Evolutionary conservation across 2,329 filamentous ascomycete species (phyloP).

Genomic region (Phialophora verrucosa): DNA sequence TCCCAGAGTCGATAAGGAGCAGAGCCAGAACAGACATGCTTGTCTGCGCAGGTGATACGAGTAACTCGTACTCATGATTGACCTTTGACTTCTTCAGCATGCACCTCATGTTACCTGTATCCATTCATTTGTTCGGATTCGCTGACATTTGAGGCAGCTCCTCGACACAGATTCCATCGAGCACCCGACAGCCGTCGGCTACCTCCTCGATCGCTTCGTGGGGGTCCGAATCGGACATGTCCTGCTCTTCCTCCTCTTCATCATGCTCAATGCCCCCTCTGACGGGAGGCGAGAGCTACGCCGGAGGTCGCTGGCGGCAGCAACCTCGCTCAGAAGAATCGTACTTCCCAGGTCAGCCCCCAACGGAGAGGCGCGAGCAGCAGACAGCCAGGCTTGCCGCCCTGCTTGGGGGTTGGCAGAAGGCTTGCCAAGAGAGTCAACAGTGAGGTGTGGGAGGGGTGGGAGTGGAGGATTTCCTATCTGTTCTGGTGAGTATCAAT

Average conservation of each 20-base stretch:
- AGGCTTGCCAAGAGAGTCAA: background rate
- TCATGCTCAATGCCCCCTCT: background rate
- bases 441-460: background rate
- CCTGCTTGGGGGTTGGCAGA: constrained; percentile 5
- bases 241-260: constrained; percentile 3
- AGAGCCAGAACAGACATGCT: background rate
- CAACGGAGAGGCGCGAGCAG: constrained; percentile 3
- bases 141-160: constrained; percentile 10
- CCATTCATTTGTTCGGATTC: background rate
- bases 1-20: background rate
- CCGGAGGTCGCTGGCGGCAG: background rate
- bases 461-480: constrained; percentile 4
- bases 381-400: background rate
- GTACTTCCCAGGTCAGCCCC: background rate
- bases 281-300: constrained; percentile 4
- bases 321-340: background rate
- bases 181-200: background rate
- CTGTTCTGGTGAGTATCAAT: constrained; percentile 14
- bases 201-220: background rate
- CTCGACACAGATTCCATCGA: background rate
- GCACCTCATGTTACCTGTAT: background rate
- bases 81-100: background rate
- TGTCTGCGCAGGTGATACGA: background rate
- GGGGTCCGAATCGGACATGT: background rate
- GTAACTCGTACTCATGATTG: background rate